These are phyloP conservation scores for Candida sanyaensis DNA, from an alignment of 1,139 yeast species.

Conservation along the genomic window DNA sequence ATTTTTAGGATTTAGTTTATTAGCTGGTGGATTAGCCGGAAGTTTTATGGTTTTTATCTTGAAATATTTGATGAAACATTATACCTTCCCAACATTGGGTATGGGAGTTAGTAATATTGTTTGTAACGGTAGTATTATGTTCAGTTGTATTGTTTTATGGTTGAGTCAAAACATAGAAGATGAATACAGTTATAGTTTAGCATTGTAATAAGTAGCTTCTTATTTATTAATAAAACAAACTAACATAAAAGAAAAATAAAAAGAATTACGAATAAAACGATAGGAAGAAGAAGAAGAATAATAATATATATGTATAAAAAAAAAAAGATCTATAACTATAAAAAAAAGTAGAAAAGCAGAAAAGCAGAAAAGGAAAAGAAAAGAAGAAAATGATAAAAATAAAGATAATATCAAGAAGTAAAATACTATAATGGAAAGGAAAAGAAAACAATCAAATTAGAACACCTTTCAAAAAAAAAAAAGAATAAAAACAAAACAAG, in stretches of 20 bases:
- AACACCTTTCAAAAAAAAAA: not conserved
- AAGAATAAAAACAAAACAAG: not conserved
- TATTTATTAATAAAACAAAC: not conserved
- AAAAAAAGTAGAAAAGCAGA: constrained; percentile 1
- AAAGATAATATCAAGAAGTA: constrained; percentile 1
- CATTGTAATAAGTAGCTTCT: constrained; percentile 46
- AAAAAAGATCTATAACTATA: constrained; percentile 7
- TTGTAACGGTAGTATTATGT: constrained; percentile 77
- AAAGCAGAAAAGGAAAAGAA: not conserved
- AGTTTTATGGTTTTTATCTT: constrained; percentile 84
- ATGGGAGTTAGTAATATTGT: constrained; percentile 93
- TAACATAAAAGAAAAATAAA: not conserved
- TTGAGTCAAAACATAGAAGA: constrained; percentile 93
- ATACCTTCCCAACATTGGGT: constrained; percentile 81
- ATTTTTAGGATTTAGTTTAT: constrained; percentile 86
- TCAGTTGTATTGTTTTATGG: constrained; percentile 89
- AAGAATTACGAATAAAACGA: not conserved
- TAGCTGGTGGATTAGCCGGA: constrained; percentile 96
- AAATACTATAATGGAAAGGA: not conserved
- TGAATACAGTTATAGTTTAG: constrained; percentile 89
- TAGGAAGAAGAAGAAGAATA: not conserved
- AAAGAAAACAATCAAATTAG: not conserved
- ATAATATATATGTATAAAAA: constrained; percentile 3
- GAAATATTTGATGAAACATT: constrained; percentile 79
- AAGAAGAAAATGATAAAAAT: no score